Evolutionary conservation across 192 early-diverging fungal genomes (phyloP), one percentile per base, ranked within the genome.

Genomic region (Mortierella alpina): DNA sequence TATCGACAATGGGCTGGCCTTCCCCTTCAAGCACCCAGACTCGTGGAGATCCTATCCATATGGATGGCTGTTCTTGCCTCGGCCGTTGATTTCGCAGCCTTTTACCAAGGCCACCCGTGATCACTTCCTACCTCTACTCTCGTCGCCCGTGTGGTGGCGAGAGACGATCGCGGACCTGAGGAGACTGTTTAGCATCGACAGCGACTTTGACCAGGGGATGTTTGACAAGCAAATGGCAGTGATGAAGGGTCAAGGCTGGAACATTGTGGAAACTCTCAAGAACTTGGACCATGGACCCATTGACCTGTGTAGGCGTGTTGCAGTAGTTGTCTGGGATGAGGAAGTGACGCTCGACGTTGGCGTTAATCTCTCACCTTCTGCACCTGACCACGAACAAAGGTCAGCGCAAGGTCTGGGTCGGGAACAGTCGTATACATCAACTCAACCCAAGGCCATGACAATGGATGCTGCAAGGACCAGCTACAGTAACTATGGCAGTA

Each of bases 1-100:
- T 51, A 97, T 97, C 69, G 96, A 97, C 76, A 96, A 97, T 73
- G 96, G 96, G 11, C 86, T 97, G n/a, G 94, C 96, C 5, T 97
- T 97, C 66, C 96, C 96, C 0, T 94, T 89, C 82, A 96, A 97
- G 61, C 96, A 97, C 67, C 96, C 96, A 0, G 94, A 97, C 73
- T 83, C 89, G 53, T 94, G 91, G 90, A 82, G 96, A 7, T 94
- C 93, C 1, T 97, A 96, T 66, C 96, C 96, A 10, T 96, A 92
- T 83, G 96, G 93, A n/a, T 97, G 96, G 96, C 77, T 91, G 12
- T 89, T 82, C 63, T 86, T 97, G 23, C 92, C 94, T 6, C 83
- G 86, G 6, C 59, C 90, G 6, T 82, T 91, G 55, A 75, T 92
- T 22, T 84, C 68, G 0, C 77, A 71, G 44, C 88, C 95, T 9